Base-by-base conservation (phyloP, 2,329 filamentous ascomycete genomes). In the Penicillium olsonii region DNA sequence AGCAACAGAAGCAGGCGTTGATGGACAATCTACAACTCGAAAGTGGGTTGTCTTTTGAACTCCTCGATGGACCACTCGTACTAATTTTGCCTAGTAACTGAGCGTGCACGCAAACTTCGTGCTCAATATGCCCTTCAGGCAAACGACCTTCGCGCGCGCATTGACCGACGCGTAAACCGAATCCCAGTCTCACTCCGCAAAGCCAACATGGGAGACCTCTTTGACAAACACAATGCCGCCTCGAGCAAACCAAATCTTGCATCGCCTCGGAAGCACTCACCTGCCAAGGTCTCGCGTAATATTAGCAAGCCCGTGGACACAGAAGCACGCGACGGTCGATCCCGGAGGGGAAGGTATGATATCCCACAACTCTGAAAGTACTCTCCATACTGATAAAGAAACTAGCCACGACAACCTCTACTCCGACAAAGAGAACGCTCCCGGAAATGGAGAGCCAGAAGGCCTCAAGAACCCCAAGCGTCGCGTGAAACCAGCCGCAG, bases 81-180 rank as follows among this genome's bases (percentile, higher is more conserved):
- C 44, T 66, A 40, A 60, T 48, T 27, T 42, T 22, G 41, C 45
- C 27, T 59, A 96, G 91, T 96, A 59, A 91, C 89, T 15, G 88
- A 95, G 73, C 84, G 92, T 68, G 89, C 90, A 54, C 84, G 92
- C 61, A 91, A 92, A 70, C 78, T 97, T 53, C 84, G 92, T 62
- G 87, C 92, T 6, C 91, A 95, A 68, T 96, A 95, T 75, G 87
- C 87, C 51, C 81, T 95, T 9, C 92, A 96, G 71, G 88, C 91
- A 18, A 88, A 92, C 69, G 88, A 88, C 55, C 80, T 97, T 33
- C 84, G 88, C 53, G 86, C 90, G 52, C 87, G 92, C 53, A 87
- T 99, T 44, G 92, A 96, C 71, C 88, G 95, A 74, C 88, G 94
- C 72, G 82, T 97, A 69, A 96, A 96, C 68, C 86, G 94, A 45